Evolutionary conservation across 2,329 filamentous ascomycete genomes (phyloP), one percentile per base, ranked within the genome.

Genomic region (Fusarium humuli): DNA sequence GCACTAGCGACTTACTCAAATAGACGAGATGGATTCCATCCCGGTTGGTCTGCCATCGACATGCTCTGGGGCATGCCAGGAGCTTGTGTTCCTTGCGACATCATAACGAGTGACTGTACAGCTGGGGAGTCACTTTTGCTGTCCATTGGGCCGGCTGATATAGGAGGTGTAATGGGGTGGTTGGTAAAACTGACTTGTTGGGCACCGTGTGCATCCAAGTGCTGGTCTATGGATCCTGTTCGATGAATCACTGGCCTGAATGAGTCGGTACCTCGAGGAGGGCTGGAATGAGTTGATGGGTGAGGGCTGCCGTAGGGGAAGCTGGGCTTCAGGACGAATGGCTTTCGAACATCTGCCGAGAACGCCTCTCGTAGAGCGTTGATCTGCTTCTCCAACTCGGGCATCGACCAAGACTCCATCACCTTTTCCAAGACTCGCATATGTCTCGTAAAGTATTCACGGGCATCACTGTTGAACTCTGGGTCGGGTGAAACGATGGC

Each of bases 391-490:
- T 97, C 91, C 81, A 97, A 92, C 74, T 98, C 94, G 4, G 92
- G 91, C 87, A 97, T 94, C 3, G 93, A 92, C 92, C 93, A 97
- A 7, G 90, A 90, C 11, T 87, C 86, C 77, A 93, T 92, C 73
- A 94, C 96, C 70, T 90, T 91, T 79, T 98, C 95, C 61, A 98
- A 84, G 40, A 98, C 91, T 58, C 94, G 90, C 95, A 98, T 98
- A 75, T 98, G 94, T 49, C 95, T 88, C 4, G 93, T 92, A 76
- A 98, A 98, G 78, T 92, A 98, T 67, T 95, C 92, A 32, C 93
- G 88, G 8, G 95, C 93, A 78, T 97, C 94, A 1, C 86, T 84
- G 77, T 96, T 94, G 61, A 97, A 87, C 41, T 96, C 92, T 2
- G 94, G 92, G 78, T 98, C 94, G 20, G 96, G 95, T 20, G 94